A percentile compares a stretch with the other conserved stretches of the same genome.
These are phyloP conservation scores for Priceomyces melissophilus DNA, from an alignment of 805 yeast species.

Conservation along the genomic window DNA sequence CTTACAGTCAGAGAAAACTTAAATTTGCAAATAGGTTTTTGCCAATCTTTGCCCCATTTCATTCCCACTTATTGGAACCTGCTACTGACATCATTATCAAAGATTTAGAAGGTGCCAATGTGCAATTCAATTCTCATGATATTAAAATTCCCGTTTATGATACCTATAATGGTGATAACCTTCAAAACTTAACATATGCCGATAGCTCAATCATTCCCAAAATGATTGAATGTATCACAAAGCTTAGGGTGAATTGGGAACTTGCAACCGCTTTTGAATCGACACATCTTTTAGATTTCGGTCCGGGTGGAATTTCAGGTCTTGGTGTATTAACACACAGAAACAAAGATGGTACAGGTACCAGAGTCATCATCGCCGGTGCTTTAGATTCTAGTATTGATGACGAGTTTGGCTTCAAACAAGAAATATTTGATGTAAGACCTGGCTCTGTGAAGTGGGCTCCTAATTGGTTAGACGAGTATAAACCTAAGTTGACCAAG, in stretches of 20 bases:
- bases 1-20: constrained; percentile 89
- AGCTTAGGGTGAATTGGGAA: constrained; percentile 94
- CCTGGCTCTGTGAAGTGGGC: constrained; percentile 70
- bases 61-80: constrained; percentile 74
- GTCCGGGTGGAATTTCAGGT: constrained; percentile 98
- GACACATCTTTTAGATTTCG: constrained; percentile 92
- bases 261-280: constrained; percentile 73
- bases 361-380: constrained; percentile 91
- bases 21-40: constrained; percentile 90
- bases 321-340: constrained; percentile 94
- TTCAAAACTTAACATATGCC: constrained; percentile 44
- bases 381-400: constrained; percentile 66
- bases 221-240: constrained; percentile 78
- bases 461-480: constrained; percentile 86
- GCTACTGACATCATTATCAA: constrained; percentile 65
- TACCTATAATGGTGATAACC: constrained; percentile 79
- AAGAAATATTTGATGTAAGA: constrained; percentile 81
- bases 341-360: constrained; percentile 98
- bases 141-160: constrained; percentile 87
- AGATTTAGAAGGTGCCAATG: constrained; percentile 57
- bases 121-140: constrained; percentile 52
- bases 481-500: constrained; percentile 79
- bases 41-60: constrained; percentile 97
- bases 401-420: constrained; percentile 92
- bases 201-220: constrained; percentile 60